These are phyloP conservation scores for Eutrema heterophyllum DNA, from an alignment of 345 rosid genomes.

Conservation along the genomic window DNA sequence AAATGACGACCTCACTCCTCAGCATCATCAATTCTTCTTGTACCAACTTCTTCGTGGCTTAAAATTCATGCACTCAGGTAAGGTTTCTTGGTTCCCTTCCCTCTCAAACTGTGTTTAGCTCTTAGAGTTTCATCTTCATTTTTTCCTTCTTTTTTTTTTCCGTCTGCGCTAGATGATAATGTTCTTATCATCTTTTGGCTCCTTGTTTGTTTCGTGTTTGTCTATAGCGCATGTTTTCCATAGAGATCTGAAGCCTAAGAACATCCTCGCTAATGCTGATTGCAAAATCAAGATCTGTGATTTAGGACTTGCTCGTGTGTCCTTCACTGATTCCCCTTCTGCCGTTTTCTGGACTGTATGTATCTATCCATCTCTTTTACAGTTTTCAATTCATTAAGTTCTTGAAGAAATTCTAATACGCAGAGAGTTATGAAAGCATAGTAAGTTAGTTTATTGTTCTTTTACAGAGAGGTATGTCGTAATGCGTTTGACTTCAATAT, in stretches of 20 bases:
- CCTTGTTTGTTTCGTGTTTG: background rate
- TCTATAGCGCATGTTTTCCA: slow-evolving; percentile 81
- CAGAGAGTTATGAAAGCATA: background rate
- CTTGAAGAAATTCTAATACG: background rate
- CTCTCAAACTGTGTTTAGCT: slow-evolving; percentile 7
- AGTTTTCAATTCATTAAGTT: background rate
- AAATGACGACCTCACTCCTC: slow-evolving; percentile 87
- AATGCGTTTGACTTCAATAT: background rate
- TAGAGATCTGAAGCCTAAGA: slow-evolving; percentile 92
- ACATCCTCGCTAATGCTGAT: slow-evolving; percentile 94
- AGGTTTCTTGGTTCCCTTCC: slow-evolving; percentile 27
- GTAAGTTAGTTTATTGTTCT: background rate
- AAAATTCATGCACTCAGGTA: slow-evolving; percentile 92
- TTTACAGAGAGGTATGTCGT: slow-evolving; percentile 9
- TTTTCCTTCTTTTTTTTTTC: background rate
- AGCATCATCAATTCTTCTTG: slow-evolving; percentile 93
- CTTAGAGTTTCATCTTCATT: background rate
- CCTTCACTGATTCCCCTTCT: slow-evolving; percentile 86
- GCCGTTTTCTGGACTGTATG: slow-evolving; percentile 99
- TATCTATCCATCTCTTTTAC: slow-evolving; percentile 27
- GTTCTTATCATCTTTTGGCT: background rate
- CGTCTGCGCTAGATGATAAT: background rate
- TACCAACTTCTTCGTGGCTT: slow-evolving; percentile 98
- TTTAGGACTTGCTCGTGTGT: slow-evolving; percentile 96
- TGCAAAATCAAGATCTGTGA: slow-evolving; percentile 98